A percentile compares a stretch with the other conserved stretches of the same genome.
Evolutionary conservation across 2,329 filamentous ascomycete species (phyloP).

Genomic region (Aspergillus latus): DNA sequence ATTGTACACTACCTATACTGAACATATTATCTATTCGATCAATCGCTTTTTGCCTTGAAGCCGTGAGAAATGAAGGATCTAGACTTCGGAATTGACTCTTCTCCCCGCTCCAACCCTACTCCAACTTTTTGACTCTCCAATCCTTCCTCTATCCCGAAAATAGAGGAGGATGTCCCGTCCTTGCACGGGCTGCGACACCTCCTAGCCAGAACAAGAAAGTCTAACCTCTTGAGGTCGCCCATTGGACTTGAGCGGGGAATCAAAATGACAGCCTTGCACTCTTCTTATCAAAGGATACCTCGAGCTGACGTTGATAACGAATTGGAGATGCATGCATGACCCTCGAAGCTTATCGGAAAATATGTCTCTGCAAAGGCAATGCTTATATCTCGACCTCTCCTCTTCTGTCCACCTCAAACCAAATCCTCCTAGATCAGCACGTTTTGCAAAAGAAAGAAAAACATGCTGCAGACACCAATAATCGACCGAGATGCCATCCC

Average conservation of each 20-base stretch:
- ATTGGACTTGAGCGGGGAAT: constrained; percentile 2
- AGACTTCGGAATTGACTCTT: neutral
- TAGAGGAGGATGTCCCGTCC: neutral
- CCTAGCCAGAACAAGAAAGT: constrained; percentile 9
- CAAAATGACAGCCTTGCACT: neutral
- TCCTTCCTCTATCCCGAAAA: too few relatives aligned
- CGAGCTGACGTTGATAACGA: neutral
- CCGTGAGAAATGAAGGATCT: neutral
- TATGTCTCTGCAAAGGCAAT: neutral
- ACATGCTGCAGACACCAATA: constrained; percentile 14
- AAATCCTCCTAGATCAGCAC: too few relatives aligned
- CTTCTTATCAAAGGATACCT: neutral
- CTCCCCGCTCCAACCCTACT: neutral
- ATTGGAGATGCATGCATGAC: neutral
- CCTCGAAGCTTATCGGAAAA: constrained; percentile 7
- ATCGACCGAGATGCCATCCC: constrained; percentile 36
- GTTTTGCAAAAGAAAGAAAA: too few relatives aligned
- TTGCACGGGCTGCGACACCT: too few relatives aligned
- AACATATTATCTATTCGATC: constrained; percentile 12
- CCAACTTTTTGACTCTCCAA: constrained; percentile 5
- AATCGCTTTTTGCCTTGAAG: too few relatives aligned
- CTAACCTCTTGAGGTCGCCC: neutral
- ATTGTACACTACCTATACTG: constrained; percentile 28
- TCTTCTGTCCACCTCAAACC: neutral
- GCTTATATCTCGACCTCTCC: constrained; percentile 2